Evolutionary conservation across 2,329 filamentous ascomycete species (phyloP), one percentile per base, ranked within the genome.

Genomic region (Ophiostoma ulmi): DNA sequence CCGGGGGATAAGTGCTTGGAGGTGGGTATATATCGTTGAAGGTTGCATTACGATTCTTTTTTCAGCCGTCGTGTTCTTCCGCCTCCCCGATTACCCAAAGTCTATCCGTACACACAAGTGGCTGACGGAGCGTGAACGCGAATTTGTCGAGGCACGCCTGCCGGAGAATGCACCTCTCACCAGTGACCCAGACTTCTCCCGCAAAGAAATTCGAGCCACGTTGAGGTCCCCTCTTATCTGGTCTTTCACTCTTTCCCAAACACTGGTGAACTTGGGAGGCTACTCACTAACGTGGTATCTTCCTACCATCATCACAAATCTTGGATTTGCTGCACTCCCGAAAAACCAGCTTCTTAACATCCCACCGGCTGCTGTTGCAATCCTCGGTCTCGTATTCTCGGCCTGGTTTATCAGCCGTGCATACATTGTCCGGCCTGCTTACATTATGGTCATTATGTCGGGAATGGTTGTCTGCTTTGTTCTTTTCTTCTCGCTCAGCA

Each of bases 271-370:
- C 20, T 63, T 70, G 72, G 80, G 77, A 2, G 80, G 79, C 0
- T 82, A 82, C 17, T 58, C 67, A 31, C 67, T 69, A 17, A 80
- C 76, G 5, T 82, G 80, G 80, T 78, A 81, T 14, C 74, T 82
- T 0, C 81, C 80, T 0, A 81, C 79, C 0, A 79, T 82, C 44
- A 80, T 80, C 5, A 82, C 81, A 0, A 77, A 77, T 55, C 76
- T 82, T 0, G 81, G 81, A 1, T 82, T 83, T 71, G 79, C 79
- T 2, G 76, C 76, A 1, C 75, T 83, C 8, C 81, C 81, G 0
- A 76, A 78, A 31, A 83, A 83, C 72, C 81, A 83, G 69, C 75
- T 83, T 5, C 77, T 83, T 6, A 81, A 82, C 70, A 81, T 83
- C n/a, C 81, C 81, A 0, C 81, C 81, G 81, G 72, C 80, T 78